Base-by-base conservation (phyloP, 192 early-diverging fungal species). In the Chytriomyces confervae region DNA sequence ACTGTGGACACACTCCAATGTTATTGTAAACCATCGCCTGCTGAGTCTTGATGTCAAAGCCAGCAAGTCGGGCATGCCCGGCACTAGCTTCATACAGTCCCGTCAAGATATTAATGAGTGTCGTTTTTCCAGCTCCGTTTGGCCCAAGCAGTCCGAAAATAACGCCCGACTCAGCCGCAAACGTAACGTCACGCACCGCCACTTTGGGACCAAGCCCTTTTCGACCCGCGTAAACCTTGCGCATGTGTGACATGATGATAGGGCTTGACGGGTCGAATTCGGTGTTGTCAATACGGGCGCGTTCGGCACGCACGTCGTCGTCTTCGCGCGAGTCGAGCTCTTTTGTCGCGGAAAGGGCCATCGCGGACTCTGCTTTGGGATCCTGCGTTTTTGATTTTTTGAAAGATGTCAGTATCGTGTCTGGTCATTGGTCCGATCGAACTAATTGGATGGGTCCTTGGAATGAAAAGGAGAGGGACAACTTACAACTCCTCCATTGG, bases 1-100 rank as follows among this genome's bases (percentile, higher is more conserved):
- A 85, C 77, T 94, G 93, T 44, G 93, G 92, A 66, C 93, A 94
- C 20, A 94, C 86, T 47, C 92, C 93, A 64, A 93, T 92, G 63
- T 76, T 81, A 10, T 82, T 79, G 74, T 91, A 92, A 0, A 94
- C 89, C 51, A 87, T 76, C 44, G 75, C 77, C 57, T 82, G 88
- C 29, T 93, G 64, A 0, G 87, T 88, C 43, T 63, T 72, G 61
- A 91, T 76, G 72, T 93, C 84, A 66, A 79, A 91, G 0, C 90
- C 89, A 62, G 89, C 91, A 79, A 67, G 83, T 78, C 60, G 85
- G 72, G 92, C 92, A 46, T 75, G 75, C 29, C 93, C 93, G 7
- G 78, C 51, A 9, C 90, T 88, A 45, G 88, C 81, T 49, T 79
- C 81, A 69, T 91, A 92, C 16, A 94, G 69, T 10, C 92, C 92